Evolutionary conservation across 2,329 filamentous ascomycete species (phyloP), one percentile per base, ranked within the genome.

Genomic region (Sporothrix mexicana): DNA sequence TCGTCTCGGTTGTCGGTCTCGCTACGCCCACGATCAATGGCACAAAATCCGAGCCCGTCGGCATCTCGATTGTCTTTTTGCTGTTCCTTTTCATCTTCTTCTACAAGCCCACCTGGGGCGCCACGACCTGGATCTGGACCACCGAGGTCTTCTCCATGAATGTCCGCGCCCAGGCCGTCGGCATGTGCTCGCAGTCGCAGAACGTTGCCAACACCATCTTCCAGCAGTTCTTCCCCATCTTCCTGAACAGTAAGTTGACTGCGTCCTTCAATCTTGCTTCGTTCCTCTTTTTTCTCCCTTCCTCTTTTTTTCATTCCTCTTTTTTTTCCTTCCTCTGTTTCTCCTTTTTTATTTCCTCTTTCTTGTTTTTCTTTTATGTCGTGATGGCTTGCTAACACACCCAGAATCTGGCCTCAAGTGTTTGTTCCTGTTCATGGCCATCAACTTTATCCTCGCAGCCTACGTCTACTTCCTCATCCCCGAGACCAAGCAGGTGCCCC

Each of bases 101-200:
- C 81, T 88, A 91, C 81, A 91, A 91, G 78, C 88, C 88, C 1
- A 88, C 86, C 0, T 91, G 88, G 88, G 89, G 89, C 57, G 89
- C 88, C 9, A 91, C 89, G 1, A 87, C 88, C 8, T 91, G 89
- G 89, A 91, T 91, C 78, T 91, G 88, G 87, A 91, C 89, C 0
- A 84, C 88, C 0, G 89, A 91, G 76, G 83, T 91, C 71, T 91
- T 91, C 82, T 88, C 85, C 72, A 90, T 91, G 88, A 91, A 91
- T 79, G 87, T 91, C n/a, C 88, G 89, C 73, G 88, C 89, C 2
- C 89, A 91, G 79, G 90, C 89, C n/a, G 88, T 91, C 2, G 89
- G 88, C 72, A 91, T 91, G 89, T 88, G 80, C 76, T 83, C 82
- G 47, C 83, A 88, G 78, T 86, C 82, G 72, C 86, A 88, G 76